Base-by-base conservation (phyloP, 1,284 basidiomycete species). In the Marasmius sp. region DNA sequence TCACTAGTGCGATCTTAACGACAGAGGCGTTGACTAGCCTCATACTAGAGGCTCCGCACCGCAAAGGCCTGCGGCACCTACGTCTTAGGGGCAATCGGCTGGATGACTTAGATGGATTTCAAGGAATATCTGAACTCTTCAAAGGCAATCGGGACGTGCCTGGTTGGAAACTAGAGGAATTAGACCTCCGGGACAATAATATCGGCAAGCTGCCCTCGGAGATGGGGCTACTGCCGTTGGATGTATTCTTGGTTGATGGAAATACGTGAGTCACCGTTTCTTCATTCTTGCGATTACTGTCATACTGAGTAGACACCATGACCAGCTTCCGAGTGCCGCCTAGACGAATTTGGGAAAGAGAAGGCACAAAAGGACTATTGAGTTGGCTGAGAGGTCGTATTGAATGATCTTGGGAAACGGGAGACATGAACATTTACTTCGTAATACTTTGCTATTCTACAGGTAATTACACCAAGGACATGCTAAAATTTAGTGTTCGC, bases 321-420 rank as follows among this genome's bases (percentile, higher is more conserved):
- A n/a, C n/a, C 47, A 92, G 90, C 14, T 93, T 93, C 79, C 87
- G 92, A 36, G 84, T 91, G n/a, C 91, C 91, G 3, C 84, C 86
- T 58, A 79, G 90, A 65, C 80, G 87, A 36, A 85, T 93, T 11
- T 93, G 91, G 91, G 91, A 93, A 71, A 79, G 90, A 54, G 91
- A 93, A 70, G 91, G 91, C 2, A 92, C 90, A n/a, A 91, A 90
- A 67, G 90, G 90, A 3, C 67, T 92, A 60, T 69, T 92, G 75
- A 85, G 81, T 61, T 92, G 90, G 89, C 71, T 92, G 66, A 80
- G 88, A 58, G 88, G 87, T 33, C 78, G 90, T 61, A 82, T 92
- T 54, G 88, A 90, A 65, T 90, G 66, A 75, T 41, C 1, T 14
- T 54, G 27, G 27, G 27, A 27, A 27, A 27, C 27, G 2, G 2